Evolutionary conservation across 2,329 filamentous ascomycete genomes (phyloP), one percentile per base, ranked within the genome.

Genomic region (Epichloe bromicola): DNA sequence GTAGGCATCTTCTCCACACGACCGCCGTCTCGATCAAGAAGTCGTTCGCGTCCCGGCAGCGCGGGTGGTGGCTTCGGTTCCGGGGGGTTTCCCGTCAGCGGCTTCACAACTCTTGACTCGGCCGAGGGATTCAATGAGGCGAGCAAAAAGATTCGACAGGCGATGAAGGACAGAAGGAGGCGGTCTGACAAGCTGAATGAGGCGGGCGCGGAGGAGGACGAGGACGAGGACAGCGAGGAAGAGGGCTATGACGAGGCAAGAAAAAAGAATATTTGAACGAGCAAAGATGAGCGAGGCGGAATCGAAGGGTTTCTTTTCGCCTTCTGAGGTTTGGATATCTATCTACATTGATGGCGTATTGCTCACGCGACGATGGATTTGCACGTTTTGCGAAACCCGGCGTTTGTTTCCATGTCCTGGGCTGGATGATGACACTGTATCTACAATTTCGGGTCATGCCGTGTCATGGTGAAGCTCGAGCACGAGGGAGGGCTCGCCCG

Each of bases 1-100:
- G 85, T 95, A 57, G 87, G 86, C 54, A 84, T 98, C 69, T 98
- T 97, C 70, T 88, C 90, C 3, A 93, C 88, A 15, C 78, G 87
- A 33, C 89, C 90, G 4, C 78, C 85, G n/a, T 94, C 86, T 48
- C 82, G 88, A n/a, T 83, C 79, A 48, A 78, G 82, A 51, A 83
- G 78, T 57, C 76, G 85, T 26, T 86, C 82, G 59, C 76, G 84
- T 48, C 87, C 80, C 59, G 80, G 84, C 65, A 87, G 82, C 55
- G 79, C 76, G 54, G 80, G 81, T 40, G 79, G 80, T 26, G 75
- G 79, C 1, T 73, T 81, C 51, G 79, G 81, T 3, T 77, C 75
- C 17, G 71, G 71, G 23, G 3, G 79, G 76, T 85, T 87, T 61
- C 78, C 80, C 1, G 68, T 91, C 54, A 82, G 82, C 60, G 79